phyloP scores from a whole-genome alignment of 768 basidiomycete species.

The Tubosaeta sp. region DNA sequence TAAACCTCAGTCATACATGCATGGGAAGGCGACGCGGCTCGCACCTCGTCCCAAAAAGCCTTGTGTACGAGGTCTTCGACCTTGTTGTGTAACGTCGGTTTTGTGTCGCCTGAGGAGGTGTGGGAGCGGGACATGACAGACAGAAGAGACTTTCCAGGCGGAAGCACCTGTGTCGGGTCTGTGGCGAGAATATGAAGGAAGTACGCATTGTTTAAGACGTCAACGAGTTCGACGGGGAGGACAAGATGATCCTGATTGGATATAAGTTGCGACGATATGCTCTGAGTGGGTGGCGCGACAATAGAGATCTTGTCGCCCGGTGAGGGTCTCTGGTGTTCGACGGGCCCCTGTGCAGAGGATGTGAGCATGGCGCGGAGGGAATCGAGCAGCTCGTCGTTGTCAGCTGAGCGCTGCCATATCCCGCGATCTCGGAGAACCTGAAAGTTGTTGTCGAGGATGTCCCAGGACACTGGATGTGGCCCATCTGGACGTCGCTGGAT shows the following conservation, averaged over 20 bases:
- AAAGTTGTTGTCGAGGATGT: conserved; percentile 18
- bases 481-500: conserved; percentile 21
- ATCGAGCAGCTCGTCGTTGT: conserved; percentile 27
- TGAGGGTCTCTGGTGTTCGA: not conserved
- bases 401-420: conserved; percentile 22
- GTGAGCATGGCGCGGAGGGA: conserved; percentile 17
- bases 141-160: conserved; percentile 67
- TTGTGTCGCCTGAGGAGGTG: conserved; percentile 11
- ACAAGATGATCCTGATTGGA: conserved; percentile 19
- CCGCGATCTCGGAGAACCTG: conserved; percentile 20
- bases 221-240: conserved; percentile 54
- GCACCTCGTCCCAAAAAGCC: conserved; percentile 75
- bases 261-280: conserved; percentile 15
- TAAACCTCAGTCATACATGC: conserved; percentile 17
- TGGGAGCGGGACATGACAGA: conserved; percentile 48
- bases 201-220: conserved; percentile 54
- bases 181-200: conserved; percentile 67
- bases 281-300: conserved; percentile 10
- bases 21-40: conserved; percentile 16
- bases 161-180: conserved; percentile 56
- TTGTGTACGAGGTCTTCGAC: conserved; percentile 48
- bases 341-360: not conserved
- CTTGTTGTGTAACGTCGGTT: conserved; percentile 41
- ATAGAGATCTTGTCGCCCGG: conserved; percentile 13
- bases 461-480: conserved; percentile 21